Base-by-base conservation (phyloP, 805 yeast species). In the Ogataea philodendri region DNA sequence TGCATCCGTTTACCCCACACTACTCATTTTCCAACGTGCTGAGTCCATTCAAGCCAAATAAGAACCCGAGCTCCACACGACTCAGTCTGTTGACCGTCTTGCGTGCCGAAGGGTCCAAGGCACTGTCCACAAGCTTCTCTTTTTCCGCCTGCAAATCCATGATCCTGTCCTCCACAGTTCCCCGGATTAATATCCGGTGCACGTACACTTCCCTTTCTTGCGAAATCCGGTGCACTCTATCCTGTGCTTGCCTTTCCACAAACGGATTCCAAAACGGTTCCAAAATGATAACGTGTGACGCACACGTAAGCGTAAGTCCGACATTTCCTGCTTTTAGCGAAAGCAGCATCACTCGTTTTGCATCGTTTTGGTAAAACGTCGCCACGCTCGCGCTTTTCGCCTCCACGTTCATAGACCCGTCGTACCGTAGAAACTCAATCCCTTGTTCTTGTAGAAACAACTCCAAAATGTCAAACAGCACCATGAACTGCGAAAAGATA, bases 181-280 rank as follows among this genome's bases (percentile, higher is more conserved):
- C 71, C 29, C 67, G 62, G 27, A 83, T 72, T 46, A 86, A 67
- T 15, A 93, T 59, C 44, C 88, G 69, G 61, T 90, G 82, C 13
- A 93, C 83, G 42, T 61, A 67, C 9, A 93, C 98, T 24, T 81
- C 81, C 37, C 76, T 69, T 18, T 75, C 70, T 63, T 93, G 98
- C 5, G 97, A 96, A 43, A 93, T 87, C 59, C 98, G 74, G 62
- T 93, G 90, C 7, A 94, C 95, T 46, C 98, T 75, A 55, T 88
- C 98, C 73, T 85, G 86, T 0, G 98, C 98, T 63, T 93, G 98
- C 30, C 86, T 95, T 62, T 93, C 97, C 7, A 90, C 96, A 58
- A 73, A 93, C 2, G 97, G 97, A 55, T 93, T 93, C 98, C 98
- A 93, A 59, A 88, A 93, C 11, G 97, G 97, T 58, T 93, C 98